Evolutionary conservation across 2,329 filamentous ascomycete species (phyloP).

Genomic region (Trichoderma simmonsii): DNA sequence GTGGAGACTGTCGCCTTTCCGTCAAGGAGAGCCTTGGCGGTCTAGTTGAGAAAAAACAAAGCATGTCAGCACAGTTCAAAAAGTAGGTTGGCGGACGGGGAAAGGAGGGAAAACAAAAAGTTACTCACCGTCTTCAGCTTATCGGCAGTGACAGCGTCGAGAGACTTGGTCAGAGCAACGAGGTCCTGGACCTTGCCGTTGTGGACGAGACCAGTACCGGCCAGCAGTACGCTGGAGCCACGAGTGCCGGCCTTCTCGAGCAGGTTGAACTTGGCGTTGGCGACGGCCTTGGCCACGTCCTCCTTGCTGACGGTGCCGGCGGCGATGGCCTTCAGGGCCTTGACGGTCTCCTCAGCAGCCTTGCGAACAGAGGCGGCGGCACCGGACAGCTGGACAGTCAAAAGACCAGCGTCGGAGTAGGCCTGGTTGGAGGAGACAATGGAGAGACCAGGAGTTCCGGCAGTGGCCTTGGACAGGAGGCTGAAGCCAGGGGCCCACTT

Average conservation of each 20-base stretch:
- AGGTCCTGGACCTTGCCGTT: slow-evolving; percentile 81
- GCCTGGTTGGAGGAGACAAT: slow-evolving; percentile 73
- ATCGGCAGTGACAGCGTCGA: slow-evolving; percentile 78
- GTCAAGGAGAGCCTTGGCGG: slow-evolving; percentile 82
- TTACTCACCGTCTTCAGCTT: slow-evolving; percentile 78
- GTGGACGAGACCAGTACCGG: slow-evolving; percentile 79
- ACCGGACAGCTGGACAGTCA: slow-evolving; percentile 79
- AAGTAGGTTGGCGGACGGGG: not conserved
- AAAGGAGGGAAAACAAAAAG: not conserved
- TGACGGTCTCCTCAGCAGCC: slow-evolving; percentile 73
- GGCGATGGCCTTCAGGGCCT: slow-evolving; percentile 77
- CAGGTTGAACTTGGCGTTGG: slow-evolving; percentile 88
- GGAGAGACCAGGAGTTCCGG: slow-evolving; percentile 61
- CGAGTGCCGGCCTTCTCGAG: slow-evolving; percentile 78
- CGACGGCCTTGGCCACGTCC: slow-evolving; percentile 85
- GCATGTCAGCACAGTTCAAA: not conserved
- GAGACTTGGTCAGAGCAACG: slow-evolving; percentile 70
- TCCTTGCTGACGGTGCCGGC: slow-evolving; percentile 75
- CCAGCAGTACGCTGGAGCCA: slow-evolving; percentile 73
- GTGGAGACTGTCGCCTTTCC: slow-evolving; percentile 85
- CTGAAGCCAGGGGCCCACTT: slow-evolving; percentile 97
- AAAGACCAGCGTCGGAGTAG: slow-evolving; percentile 92
- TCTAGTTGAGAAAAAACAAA: slow-evolving; percentile 49
- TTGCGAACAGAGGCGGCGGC: slow-evolving; percentile 68
- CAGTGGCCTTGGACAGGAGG: slow-evolving; percentile 75